phyloP scores from a whole-genome alignment of 352 stramenopile genomes.

The Pythium sukuiense region DNA sequence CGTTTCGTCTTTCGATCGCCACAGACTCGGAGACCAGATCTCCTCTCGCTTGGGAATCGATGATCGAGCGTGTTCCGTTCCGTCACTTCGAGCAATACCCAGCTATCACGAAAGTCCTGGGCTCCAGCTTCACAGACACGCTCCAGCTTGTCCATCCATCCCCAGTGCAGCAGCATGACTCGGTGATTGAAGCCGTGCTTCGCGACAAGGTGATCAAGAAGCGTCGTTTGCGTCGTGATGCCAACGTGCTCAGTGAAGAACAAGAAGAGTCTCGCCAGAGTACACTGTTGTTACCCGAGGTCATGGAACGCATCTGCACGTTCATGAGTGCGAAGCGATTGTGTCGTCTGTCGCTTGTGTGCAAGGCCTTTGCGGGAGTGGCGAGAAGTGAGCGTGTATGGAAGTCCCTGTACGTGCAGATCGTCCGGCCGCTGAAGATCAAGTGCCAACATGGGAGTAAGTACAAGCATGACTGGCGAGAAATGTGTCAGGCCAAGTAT shows the following conservation, averaged over 20 bases:
- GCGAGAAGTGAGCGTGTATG: conserved; percentile 39
- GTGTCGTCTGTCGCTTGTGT: conserved; percentile 57
- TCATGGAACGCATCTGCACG: conserved; percentile 68
- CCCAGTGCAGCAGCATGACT: not conserved
- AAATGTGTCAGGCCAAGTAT: conserved; percentile 23
- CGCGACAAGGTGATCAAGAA: conserved; percentile 2
- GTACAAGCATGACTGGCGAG: conserved; percentile 24
- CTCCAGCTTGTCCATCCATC: conserved; percentile 13
- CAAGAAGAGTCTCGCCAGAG: conserved; percentile 47
- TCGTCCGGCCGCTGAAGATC: conserved; percentile 14
- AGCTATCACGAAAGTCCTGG: conserved; percentile 6
- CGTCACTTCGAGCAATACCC: conserved; percentile 19
- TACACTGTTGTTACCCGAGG: conserved; percentile 54
- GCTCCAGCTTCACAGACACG: not conserved
- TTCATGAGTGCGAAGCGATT: conserved; percentile 76
- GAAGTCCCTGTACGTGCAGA: conserved; percentile 35
- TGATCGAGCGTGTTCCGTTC: conserved; percentile 7
- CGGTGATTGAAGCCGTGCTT: not conserved
- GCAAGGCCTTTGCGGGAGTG: conserved; percentile 41
- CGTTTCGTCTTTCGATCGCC: conserved; percentile 3
- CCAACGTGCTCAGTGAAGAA: conserved; percentile 23
- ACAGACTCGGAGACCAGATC: not conserved
- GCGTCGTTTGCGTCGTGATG: conserved; percentile 9
- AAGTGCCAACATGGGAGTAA: conserved; percentile 18
- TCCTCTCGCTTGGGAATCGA: not conserved